phyloP scores from a whole-genome alignment of 164 flowering plant genomes.

The Aristolochia contorta region DNA sequence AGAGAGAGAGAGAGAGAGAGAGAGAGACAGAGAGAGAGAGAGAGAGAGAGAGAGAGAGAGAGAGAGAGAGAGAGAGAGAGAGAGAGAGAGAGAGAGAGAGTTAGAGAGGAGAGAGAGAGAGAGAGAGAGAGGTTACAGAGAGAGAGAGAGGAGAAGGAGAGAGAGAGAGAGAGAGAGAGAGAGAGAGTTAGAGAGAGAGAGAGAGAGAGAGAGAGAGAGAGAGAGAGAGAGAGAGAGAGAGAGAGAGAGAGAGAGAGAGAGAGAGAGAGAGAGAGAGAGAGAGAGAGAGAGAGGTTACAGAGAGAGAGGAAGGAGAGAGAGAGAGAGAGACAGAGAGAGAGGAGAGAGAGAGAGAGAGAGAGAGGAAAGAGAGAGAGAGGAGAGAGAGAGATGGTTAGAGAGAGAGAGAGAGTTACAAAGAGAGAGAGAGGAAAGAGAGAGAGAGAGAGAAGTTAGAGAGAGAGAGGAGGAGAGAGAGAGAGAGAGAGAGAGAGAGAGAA shows the following conservation, averaged over 20 bases:
- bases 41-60: neutral
- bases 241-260: neutral
- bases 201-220: slow-evolving; percentile 1
- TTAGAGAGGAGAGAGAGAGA: neutral
- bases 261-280: neutral
- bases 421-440: no score
- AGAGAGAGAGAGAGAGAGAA: neutral
- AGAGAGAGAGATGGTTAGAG: no score
- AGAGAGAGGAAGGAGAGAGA: neutral
- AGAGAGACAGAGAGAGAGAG: neutral
- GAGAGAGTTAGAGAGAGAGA: no score
- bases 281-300: no score
- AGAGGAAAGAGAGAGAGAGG: neutral
- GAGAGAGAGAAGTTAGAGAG: no score
- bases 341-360: neutral
- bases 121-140: no score
- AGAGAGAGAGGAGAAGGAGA: no score
- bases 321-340: neutral
- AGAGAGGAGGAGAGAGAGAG: neutral
- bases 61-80: neutral
- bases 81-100: neutral
- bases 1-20: neutral
- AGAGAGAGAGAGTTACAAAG: no score
- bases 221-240: neutral
- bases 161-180: no score